Base-by-base conservation (phyloP, 2,329 filamentous ascomycete species). In the Macrophomina pseudophaseolina region DNA sequence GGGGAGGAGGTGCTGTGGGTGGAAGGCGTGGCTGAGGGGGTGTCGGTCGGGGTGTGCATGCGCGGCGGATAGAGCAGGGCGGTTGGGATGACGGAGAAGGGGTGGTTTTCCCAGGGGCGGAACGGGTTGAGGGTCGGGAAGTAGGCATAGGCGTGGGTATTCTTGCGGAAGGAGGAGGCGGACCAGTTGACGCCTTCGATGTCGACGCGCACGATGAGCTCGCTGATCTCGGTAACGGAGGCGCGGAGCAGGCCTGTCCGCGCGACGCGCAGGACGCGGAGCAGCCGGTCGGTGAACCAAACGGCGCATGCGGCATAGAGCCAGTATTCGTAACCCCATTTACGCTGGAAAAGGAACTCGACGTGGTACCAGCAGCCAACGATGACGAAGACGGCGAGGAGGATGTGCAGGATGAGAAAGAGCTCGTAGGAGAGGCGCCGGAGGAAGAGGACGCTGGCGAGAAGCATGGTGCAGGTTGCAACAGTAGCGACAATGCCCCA, bases 81-180 rank as follows among this genome's bases (percentile, higher is more conserved):
- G 48, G 23, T 51, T 9, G 48, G 48, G 48, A 51, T 51, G 48
- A 77, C 56, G 3, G 75, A 76, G 70, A 86, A 85, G 0, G 84
- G 84, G 68, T 86, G 84, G 64, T 79, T 85, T 63, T 86, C 80
- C 75, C 81, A 85, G 2, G 81, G 77, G 7, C 76, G 76, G 16
- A 80, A 73, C 74, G 0, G 82, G 80, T 60, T 80, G 48, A 51
- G 48, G 6, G 53, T 40, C 7, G 38, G 53, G 53, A 38, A 77
- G 64, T 85, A 84, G 11, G 86, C 71, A 66, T 82, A 85, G 69
- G 84, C 85, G 70, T 84, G 84, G 80, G 77, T 9, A 83, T 84
- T 44, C 16, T 44, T 14, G 11, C 42, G 9, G 11, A n/a, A 5
- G 83, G 80, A 2, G 72, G 72, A 2, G 81, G 76, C 11, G 71